These are phyloP conservation scores for Acmispon strigosus DNA, from an alignment of 306 rosid genomes.

Conservation along the genomic window DNA sequence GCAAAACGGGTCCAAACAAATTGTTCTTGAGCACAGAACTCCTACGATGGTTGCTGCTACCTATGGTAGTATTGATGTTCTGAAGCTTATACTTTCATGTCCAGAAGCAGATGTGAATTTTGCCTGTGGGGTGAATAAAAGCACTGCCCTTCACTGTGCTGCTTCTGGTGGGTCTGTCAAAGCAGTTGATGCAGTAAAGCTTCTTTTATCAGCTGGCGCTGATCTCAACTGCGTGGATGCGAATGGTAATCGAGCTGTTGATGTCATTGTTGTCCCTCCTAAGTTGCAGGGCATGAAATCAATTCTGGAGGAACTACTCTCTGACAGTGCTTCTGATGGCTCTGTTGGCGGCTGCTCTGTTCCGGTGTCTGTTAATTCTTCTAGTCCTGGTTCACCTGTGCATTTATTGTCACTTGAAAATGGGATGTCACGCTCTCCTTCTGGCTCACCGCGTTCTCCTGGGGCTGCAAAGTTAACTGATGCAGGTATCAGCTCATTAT, in stretches of 20 bases:
- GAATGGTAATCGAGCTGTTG: constrained; percentile 59
- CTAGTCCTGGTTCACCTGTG: constrained; percentile 38
- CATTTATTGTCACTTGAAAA: constrained; percentile 43
- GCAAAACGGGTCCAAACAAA: constrained; percentile 51
- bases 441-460: constrained; percentile 45
- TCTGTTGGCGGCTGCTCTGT: constrained; percentile 32
- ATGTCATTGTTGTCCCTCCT: constrained; percentile 61
- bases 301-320: constrained; percentile 50
- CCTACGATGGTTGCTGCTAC: constrained; percentile 91
- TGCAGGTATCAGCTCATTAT: constrained; percentile 28
- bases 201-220: constrained; percentile 72
- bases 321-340: constrained; percentile 29
- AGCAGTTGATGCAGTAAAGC: constrained; percentile 44
- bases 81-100: constrained; percentile 48
- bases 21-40: constrained; percentile 58
- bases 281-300: constrained; percentile 34
- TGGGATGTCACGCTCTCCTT: constrained; percentile 43
- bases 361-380: constrained; percentile 31
- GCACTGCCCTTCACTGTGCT: constrained; percentile 91
- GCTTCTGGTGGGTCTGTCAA: constrained; percentile 70
- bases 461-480: constrained; percentile 34
- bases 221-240: constrained; percentile 40
- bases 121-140: constrained; percentile 52
- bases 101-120: constrained; percentile 53
- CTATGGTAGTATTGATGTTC: constrained; percentile 62